These are phyloP conservation scores for Fusarium sp. DNA, from an alignment of 2,329 filamentous ascomycete genomes.

Conservation along the genomic window DNA sequence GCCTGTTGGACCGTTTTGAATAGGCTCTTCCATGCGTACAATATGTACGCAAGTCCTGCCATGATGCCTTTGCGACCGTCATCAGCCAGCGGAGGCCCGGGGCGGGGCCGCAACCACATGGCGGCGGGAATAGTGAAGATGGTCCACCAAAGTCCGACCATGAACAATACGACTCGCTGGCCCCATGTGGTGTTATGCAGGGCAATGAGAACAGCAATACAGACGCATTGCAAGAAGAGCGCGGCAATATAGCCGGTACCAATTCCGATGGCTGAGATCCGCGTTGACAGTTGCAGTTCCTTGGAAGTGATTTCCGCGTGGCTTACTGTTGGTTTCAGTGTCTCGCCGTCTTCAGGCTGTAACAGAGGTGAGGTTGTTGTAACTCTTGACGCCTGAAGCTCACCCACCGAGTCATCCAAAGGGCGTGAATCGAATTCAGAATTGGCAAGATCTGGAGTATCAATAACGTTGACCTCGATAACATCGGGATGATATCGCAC, in stretches of 20 bases:
- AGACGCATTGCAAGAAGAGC: conserved; percentile 82
- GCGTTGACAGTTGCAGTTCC: conserved; percentile 84
- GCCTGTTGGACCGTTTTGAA: conserved; percentile 83
- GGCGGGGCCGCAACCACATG: conserved; percentile 86
- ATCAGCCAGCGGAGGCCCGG: conserved; percentile 79
- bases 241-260: conserved; percentile 93
- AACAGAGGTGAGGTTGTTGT: conserved; percentile 61
- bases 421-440: conserved; percentile 48
- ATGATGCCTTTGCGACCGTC: conserved; percentile 49
- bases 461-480: conserved; percentile 41
- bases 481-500: conserved; percentile 81
- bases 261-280: conserved; percentile 91
- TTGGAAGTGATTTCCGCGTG: conserved; percentile 64
- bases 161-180: conserved; percentile 84
- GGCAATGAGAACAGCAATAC: conserved; percentile 78
- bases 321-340: conserved; percentile 52
- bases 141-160: conserved; percentile 93
- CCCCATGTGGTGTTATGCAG: conserved; percentile 84
- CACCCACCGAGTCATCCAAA: conserved; percentile 46
- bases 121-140: conserved; percentile 89
- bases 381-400: conserved; percentile 43
- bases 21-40: conserved; percentile 86
- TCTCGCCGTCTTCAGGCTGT: conserved; percentile 49
- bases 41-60: conserved; percentile 75
- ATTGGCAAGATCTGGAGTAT: conserved; percentile 46